Base-by-base conservation (phyloP, 345 rosid species). In the Cochlearia excelsa region DNA sequence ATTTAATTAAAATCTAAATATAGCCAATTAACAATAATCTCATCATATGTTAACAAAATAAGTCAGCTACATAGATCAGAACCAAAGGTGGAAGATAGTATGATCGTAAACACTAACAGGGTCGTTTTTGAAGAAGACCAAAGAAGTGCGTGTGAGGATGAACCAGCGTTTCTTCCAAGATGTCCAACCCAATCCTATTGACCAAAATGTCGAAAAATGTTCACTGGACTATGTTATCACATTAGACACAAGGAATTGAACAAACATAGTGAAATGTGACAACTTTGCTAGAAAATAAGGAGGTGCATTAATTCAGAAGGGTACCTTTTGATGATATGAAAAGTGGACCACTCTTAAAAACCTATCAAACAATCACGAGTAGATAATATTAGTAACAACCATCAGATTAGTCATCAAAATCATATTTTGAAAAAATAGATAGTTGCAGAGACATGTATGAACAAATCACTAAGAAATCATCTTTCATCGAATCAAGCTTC, bases 131-230 rank as follows among this genome's bases (percentile, higher is more conserved):
- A 93, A 89, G 82, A 93, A 93, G 72, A 93, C 99, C 91, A 93
- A 84, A 37, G 99, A 93, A 46, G 90, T 84, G 54, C 97, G 94
- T 30, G 99, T 89, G 67, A 93, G 88, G 66, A 89, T 87, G 74
- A 93, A 93, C 97, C 99, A 93, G 46, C 99, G 96, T 74, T 82
- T 93, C 80, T 93, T 93, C 99, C 99, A 93, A 59, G 97, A 93
- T 65, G 86, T 93, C 99, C 99, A 93, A 67, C 99, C 95, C 69
- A 93, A 73, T 62, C 99, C 99, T 93, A 80, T 78, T 81, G 41
- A 63, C 43, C 57, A 46, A 30, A 54, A 69, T 4, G 23, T 60
- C 54, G 57, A 57, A 35, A 33, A 9, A 51, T 9, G 27, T 42
- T 51, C 11, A 70, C 37, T 48, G 48, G 30, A 63, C 30, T 51